These are phyloP conservation scores for Aspergillus cavernicola DNA, from an alignment of 495 filamentous ascomycete species.

Conservation along the genomic window DNA sequence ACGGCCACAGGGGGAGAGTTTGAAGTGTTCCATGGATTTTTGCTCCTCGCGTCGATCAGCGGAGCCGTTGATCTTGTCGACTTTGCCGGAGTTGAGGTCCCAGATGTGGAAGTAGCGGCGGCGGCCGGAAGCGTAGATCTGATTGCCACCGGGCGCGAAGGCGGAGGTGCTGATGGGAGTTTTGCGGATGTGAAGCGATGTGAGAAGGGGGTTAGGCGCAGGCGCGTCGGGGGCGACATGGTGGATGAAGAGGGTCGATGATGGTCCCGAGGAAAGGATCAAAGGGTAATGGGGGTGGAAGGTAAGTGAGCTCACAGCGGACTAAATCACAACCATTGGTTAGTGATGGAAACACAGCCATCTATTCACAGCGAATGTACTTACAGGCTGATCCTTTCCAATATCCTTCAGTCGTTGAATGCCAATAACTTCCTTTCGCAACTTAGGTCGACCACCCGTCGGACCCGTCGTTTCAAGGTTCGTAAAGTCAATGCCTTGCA, in stretches of 20 bases:
- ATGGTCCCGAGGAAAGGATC: constrained; percentile 80
- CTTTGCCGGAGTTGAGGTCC: constrained; percentile 74
- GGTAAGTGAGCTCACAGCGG: constrained; percentile 73
- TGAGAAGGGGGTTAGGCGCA: constrained; percentile 77
- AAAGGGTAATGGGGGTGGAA: constrained; percentile 90
- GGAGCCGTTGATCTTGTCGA: constrained; percentile 79
- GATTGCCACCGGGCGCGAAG: constrained; percentile 51
- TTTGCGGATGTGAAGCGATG: constrained; percentile 77
- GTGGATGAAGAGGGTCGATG: constrained; percentile 81
- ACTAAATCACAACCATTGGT: constrained; percentile 36
- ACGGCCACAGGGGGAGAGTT: constrained; percentile 76
- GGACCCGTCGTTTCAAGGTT: constrained; percentile 37
- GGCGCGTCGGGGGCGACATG: constrained; percentile 76
- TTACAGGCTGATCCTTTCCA: constrained; percentile 54
- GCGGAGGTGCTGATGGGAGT: constrained; percentile 77
- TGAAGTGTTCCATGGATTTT: constrained; percentile 85
- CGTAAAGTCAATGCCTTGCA: constrained; percentile 61
- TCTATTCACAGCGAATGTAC: constrained; percentile 16
- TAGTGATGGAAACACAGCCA: constrained; percentile 12
- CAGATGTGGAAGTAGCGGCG: constrained; percentile 92
- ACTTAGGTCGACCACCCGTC: constrained; percentile 49
- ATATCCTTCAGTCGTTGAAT: constrained; percentile 72
- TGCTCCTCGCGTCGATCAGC: constrained; percentile 72
- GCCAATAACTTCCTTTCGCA: constrained; percentile 83
- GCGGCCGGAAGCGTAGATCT: constrained; percentile 78